Evolutionary conservation across 768 basidiomycete species (phyloP), one percentile per base, ranked within the genome.

Genomic region (Agaricus blazei): DNA sequence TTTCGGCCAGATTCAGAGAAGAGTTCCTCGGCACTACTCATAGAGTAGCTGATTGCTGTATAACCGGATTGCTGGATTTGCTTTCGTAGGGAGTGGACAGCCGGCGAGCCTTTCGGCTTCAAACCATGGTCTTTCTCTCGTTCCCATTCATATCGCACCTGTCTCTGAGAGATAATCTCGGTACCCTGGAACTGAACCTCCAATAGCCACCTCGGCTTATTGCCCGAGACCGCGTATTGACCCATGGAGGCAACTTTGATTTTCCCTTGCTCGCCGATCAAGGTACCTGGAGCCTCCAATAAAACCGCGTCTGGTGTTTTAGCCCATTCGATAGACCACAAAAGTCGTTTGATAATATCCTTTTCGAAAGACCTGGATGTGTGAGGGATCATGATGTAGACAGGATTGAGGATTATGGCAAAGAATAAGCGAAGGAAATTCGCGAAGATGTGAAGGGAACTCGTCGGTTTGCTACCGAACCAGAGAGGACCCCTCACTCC

Each of bases 31-130:
- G 54, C 54, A 24, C 54, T 56, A 9, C 44, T 23, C 48, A 56
- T 44, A 29, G 48, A n/a, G n/a, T 56, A 56, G 31, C 54, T 56
- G 29, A 56, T 56, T n/a, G 54, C 54, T 5, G 48, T 50, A 28
- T 56, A 56, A 2, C 47, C 46, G 12, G 1, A 34, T 15, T 6
- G 24, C 6, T 55, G 38, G 28, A 46, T 47, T 7, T 15, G 40
- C 47, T 24, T 31, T 14, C 38, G 28, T 12, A 42, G 19, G 7
- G 7, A 23, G 28, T 29, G 9, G 11, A 2, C 38, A 14, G 23
- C 28, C 12, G 40, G 40, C 29, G 38, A 15, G 27, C 23, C 50
- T 11, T 38, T 24, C 37, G 31, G 24, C 36, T 15, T 29, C 9
- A 14, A 12, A 26, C 9, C 51, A 6, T 31, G 11, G 12, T 34